Base-by-base conservation (phyloP, 2,329 filamentous ascomycete genomes). In the Stromatinia cepivora region DNA sequence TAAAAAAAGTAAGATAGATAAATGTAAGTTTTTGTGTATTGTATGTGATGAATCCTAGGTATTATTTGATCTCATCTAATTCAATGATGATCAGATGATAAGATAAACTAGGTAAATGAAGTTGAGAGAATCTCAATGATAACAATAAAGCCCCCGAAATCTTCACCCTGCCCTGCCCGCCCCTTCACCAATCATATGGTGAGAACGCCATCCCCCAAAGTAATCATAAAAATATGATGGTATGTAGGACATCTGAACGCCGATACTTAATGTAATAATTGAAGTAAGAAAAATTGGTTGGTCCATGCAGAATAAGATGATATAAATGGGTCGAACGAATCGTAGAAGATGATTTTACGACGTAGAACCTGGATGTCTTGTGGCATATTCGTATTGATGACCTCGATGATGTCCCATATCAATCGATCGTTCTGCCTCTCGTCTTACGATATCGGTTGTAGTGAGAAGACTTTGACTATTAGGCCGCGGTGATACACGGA, bases 121-220 rank as follows among this genome's bases (percentile, higher is more conserved):
- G 31, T 57, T 39, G 31, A 36, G 17, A 56, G 10, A 36, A 56
- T 36, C 31, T 57, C 34, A 25, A 42, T 22, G 25, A 52, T 48
- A 63, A 63, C 31, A 39, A 52, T 39, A 63, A 39, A 28, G 31
- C n/a, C 59, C 22, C 59, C 22, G 20, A 63, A 17, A 50, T 34
- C 53, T 36, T 34, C 45, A 63, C 59, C 59, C 25, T 36, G 36
- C 28, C 57, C 59, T 63, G 48, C 59, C 45, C 34, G 42, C 31
- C 48, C 31, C 17, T 48, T 48, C 59, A 48, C 46, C 59, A 39
- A 25, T 46, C 46, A 20, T 52, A 48, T 63, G 59, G 31, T 63
- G 48, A 52, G n/a, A 63, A 63, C 59, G 59, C 59, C 59, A 52
- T 63, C 45, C 59, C 59, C 50, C 20, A 34, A 61, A 28, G n/a